Evolutionary conservation across 1,284 basidiomycete genomes (phyloP), one percentile per base, ranked within the genome.

Genomic region (Microbotryomycetes sp.): DNA sequence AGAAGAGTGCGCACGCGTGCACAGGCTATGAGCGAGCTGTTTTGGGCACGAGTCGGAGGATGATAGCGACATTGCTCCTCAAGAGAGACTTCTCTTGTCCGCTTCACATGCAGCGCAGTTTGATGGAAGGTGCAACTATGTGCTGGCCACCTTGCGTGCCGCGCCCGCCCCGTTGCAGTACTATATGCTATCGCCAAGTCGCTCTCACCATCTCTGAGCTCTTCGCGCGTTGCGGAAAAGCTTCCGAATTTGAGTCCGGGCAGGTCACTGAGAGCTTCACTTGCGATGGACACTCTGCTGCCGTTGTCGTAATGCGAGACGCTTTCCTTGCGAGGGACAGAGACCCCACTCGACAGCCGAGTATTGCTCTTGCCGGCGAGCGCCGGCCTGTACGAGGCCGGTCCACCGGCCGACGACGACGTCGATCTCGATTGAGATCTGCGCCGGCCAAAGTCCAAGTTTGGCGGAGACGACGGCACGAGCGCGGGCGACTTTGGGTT

Each of bases 131-230:
- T n/a, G n/a, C n/a, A n/a, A n/a, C n/a, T n/a, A n/a, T n/a, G n/a
- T n/a, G n/a, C n/a, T n/a, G n/a, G n/a, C n/a, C n/a, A n/a, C n/a
- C n/a, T n/a, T n/a, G n/a, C n/a, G n/a, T 41, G 35, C 35, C 9
- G 35, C 18, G 35, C 35, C 9, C 9, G 35, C 35, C 18, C 35
- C 9, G 18, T 41, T 11, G 35, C 35, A 18, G 11, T 18, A 41
- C 35, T 11, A 41, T 41, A 9, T 41, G 35, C 35, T 41, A 41
- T 11, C 11, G 35, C n/a, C n/a, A n/a, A 41, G 18, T 18, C 11
- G 18, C 18, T 61, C 64, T 60, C 21, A 66, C 67, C 64, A 35
- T 68, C 67, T 11, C 67, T 30, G 3, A 68, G 55, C 31, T 68
- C 67, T 28, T 68, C 67, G 23, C 64, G 24, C 16, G 67, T 66